phyloP scores from a whole-genome alignment of 768 basidiomycete genomes.

The Kwoniella dejecticola region DNA sequence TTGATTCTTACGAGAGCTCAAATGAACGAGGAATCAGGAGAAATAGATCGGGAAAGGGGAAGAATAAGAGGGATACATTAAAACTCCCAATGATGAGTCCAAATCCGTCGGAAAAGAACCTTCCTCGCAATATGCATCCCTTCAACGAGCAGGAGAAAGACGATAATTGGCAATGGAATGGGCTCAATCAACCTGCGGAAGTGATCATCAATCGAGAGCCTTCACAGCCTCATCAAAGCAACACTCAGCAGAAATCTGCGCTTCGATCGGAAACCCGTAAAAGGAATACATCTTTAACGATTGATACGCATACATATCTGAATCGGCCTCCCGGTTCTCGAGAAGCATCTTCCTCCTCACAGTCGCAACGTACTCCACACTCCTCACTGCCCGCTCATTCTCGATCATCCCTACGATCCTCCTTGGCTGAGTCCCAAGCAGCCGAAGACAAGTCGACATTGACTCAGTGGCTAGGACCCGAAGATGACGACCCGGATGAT shows the following conservation, averaged over 20 bases:
- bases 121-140: background rate
- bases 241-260: background rate
- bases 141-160: constrained; percentile 1
- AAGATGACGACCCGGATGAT: constrained; percentile 9
- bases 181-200: constrained; percentile 4
- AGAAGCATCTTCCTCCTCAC: background rate
- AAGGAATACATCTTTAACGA: constrained; percentile 1
- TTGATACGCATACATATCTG: background rate
- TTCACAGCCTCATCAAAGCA: background rate
- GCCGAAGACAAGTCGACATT: background rate
- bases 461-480: constrained; percentile 2
- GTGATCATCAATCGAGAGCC: background rate
- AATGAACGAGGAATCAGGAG: background rate
- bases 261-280: background rate
- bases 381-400: constrained; percentile 4
- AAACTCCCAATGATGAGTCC: constrained; percentile 18
- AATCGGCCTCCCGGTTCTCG: background rate
- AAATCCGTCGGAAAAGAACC: background rate
- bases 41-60: background rate
- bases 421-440: background rate
- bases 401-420: background rate
- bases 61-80: constrained; percentile 11
- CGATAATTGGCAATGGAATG: constrained; percentile 10
- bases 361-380: background rate
- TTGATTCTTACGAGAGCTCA: constrained; percentile 2